phyloP scores from a whole-genome alignment of 1,284 basidiomycete genomes.

The Cutaneotrichosporon dermatis region DNA sequence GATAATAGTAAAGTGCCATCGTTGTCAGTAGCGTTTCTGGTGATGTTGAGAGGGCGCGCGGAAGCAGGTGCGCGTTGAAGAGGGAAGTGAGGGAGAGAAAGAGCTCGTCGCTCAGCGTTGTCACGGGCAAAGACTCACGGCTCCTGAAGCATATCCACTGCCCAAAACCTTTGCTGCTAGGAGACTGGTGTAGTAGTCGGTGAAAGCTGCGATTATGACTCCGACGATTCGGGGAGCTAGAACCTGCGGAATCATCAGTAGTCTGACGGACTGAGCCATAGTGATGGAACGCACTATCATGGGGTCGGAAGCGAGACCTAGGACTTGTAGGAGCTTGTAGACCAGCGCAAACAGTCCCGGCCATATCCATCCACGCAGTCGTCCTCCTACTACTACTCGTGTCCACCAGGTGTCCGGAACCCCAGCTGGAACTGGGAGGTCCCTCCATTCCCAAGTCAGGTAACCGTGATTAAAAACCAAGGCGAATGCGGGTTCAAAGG shows the following conservation, averaged over 20 bases:
- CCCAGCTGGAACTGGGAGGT: conserved; percentile 50
- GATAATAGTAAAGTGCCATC: conserved; percentile 73
- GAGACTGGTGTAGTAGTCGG: conserved; percentile 69
- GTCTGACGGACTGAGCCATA: neutral
- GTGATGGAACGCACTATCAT: conserved; percentile 54
- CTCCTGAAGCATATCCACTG: conserved; percentile 57
- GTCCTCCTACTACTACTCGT: conserved; percentile 22
- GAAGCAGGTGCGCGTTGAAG: conserved; percentile 78
- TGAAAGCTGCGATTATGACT: conserved; percentile 70
- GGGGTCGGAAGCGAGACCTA: conserved; percentile 53
- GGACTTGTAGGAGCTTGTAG: neutral
- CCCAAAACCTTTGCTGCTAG: conserved; percentile 63
- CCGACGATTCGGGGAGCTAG: conserved; percentile 71
- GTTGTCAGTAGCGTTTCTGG: conserved; percentile 82
- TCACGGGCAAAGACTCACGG: conserved; percentile 56
- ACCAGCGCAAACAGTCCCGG: conserved; percentile 14
- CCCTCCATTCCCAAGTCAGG: conserved; percentile 94
- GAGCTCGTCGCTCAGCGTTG: conserved; percentile 55
- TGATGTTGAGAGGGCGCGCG: conserved; percentile 88
- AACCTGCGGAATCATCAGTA: conserved; percentile 34
- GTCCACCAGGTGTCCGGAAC: conserved; percentile 55
- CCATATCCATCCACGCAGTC: conserved; percentile 25
- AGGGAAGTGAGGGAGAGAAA: conserved; percentile 78
- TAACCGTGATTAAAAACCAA: conserved; percentile 87
- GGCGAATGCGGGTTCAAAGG: conserved; percentile 84